A percentile compares a stretch with the other conserved stretches of the same genome.
Conservation (phyloP, 116 monocot genomes). For the Zostera marina region DNA sequence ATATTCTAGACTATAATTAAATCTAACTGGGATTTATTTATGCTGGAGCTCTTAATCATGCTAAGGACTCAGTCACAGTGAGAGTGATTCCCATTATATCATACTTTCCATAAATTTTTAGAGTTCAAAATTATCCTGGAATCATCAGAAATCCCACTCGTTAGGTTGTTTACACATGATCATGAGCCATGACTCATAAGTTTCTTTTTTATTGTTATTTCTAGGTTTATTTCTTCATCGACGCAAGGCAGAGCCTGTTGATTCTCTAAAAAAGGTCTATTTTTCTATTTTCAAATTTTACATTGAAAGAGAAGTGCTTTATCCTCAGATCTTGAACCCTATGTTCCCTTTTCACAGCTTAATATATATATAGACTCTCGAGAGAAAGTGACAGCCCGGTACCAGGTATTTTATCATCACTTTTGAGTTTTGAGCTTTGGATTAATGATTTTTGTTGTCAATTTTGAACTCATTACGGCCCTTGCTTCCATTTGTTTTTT, state of each 20-base stretch:
- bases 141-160: too few species aligned
- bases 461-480: not conserved
- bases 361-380: conserved; percentile 81
- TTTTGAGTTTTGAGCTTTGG: too few species aligned
- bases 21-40: too few species aligned
- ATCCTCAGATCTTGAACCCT: not conserved
- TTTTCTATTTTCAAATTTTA: not conserved
- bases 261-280: conserved; percentile 70
- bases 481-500: conserved; percentile 1
- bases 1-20: too few species aligned
- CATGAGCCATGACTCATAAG: not conserved
- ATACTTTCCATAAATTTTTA: too few species aligned
- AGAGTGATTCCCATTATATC: too few species aligned
- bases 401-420: conserved; percentile 45
- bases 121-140: too few species aligned
- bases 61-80: too few species aligned
- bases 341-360: conserved; percentile 32
- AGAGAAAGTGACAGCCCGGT: conserved; percentile 95
- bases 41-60: too few species aligned
- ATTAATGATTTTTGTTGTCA: not conserved
- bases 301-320: not conserved
- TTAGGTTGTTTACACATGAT: not conserved
- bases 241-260: conserved; percentile 74
- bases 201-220: conserved; percentile 3
- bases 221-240: conserved; percentile 91